Evolutionary conservation across 306 rosid genomes (phyloP).

Genomic region (Begonia peltatifolia): DNA sequence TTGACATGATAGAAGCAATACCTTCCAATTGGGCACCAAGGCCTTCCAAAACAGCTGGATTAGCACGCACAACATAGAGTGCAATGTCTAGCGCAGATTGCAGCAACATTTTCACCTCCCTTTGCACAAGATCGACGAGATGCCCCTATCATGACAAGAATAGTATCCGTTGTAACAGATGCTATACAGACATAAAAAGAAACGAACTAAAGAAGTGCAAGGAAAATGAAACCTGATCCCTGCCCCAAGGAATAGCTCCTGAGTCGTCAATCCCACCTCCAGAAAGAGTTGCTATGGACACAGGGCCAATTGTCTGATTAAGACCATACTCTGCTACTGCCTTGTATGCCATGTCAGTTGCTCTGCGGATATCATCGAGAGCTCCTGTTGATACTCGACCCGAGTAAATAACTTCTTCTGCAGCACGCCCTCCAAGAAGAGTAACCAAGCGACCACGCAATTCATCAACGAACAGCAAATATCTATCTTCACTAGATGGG

Average conservation of each 20-base stretch:
- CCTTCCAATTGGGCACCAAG: conserved; percentile 93
- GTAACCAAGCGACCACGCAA: conserved; percentile 90
- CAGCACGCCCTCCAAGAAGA: conserved; percentile 99
- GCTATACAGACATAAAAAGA: conserved; percentile 3
- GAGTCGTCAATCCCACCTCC: conserved; percentile 88
- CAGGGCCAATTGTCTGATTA: conserved; percentile 76
- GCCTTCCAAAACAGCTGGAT: conserved; percentile 84
- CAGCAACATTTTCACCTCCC: conserved; percentile 74
- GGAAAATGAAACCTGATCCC: conserved; percentile 65
- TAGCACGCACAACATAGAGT: conserved; percentile 79
- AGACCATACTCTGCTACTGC: conserved; percentile 99
- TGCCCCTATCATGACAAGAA: conserved; percentile 52
- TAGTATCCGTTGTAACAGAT: conserved; percentile 23
- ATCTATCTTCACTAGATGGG: conserved; percentile 87
- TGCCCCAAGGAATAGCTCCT: conserved; percentile 66
- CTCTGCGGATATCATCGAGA: conserved; percentile 91
- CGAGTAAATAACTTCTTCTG: conserved; percentile 85
- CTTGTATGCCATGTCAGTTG: conserved; percentile 98
- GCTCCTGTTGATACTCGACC: conserved; percentile 98
- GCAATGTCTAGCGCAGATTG: conserved; percentile 85
- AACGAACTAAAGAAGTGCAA: conserved; percentile 10
- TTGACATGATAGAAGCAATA: conserved; percentile 7
- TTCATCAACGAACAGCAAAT: conserved; percentile 93
- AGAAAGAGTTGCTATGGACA: conserved; percentile 70
- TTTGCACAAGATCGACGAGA: conserved; percentile 87